These are phyloP conservation scores for Cystofilobasidium bisporidii DNA, from an alignment of 768 basidiomycete genomes.

Conservation along the genomic window DNA sequence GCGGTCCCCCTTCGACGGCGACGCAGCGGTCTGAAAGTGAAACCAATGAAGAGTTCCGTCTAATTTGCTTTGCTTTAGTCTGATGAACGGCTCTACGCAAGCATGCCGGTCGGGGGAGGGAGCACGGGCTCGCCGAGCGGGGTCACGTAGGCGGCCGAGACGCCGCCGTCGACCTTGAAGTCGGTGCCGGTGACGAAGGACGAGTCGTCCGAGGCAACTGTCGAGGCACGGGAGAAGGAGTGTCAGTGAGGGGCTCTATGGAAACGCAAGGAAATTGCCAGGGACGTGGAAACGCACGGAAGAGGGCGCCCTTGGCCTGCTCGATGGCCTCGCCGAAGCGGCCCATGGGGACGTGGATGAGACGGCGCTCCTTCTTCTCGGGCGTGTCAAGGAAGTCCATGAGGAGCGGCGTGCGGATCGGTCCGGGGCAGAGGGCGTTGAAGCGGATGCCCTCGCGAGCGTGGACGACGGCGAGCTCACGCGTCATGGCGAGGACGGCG, in stretches of 20 bases:
- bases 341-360: slow-evolving; percentile 78
- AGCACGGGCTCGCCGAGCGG: slow-evolving; percentile 65
- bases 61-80: too few relatives aligned
- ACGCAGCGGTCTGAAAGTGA: too few relatives aligned
- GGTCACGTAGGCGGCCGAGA: slow-evolving; percentile 86
- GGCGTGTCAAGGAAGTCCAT: slow-evolving; percentile 97
- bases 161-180: slow-evolving; percentile 91
- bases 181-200: slow-evolving; percentile 94
- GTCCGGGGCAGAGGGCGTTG: slow-evolving; percentile 94
- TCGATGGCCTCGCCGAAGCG: slow-evolving; percentile 96
- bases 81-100: too few relatives aligned
- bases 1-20: too few relatives aligned
- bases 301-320: slow-evolving; percentile 82
- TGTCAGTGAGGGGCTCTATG: neutral
- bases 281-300: slow-evolving; percentile 54
- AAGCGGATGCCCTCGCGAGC: slow-evolving; percentile 92
- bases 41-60: too few relatives aligned
- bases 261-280: neutral
- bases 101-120: slow-evolving; percentile 49
- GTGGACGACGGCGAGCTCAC: slow-evolving; percentile 95
- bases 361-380: slow-evolving; percentile 83
- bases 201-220: slow-evolving; percentile 87
- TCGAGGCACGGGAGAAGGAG: neutral
- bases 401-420: slow-evolving; percentile 86
- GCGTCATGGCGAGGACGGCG: slow-evolving; percentile 95